Base-by-base conservation (phyloP, 139 green algal genomes). In the Yamagishiella unicocca region DNA sequence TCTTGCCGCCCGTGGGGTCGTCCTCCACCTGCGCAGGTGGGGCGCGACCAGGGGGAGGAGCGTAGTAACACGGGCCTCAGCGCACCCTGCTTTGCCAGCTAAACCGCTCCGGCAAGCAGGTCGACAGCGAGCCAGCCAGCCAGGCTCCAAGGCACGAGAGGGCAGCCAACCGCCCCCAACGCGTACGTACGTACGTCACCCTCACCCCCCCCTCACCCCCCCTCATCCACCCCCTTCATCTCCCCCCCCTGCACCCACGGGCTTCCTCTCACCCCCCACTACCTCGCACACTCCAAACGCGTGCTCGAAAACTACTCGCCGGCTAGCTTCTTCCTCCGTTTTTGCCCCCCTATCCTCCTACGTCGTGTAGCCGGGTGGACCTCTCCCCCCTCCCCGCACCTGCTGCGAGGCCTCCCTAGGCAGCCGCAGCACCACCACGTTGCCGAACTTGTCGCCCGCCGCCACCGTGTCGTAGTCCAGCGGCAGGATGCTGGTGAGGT, bases 401-500 rank as follows among this genome's bases (percentile, higher is more conserved):
- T 96, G 93, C 19, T 92, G 89, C 8, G 95, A 98, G 0, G 98
- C 82, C 35, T 99, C 97, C 43, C 91, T 45, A 2, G 96, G 96
- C 93, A 99, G 89, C 0, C 98, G 93, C 40, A 91, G 77, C 31
- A 99, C 91, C 74, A 93, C 96, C 37, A 99, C 38, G 92, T 99
- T 99, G 71, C 98, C 97, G 90, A 99, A 99, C 91, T 98, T 98
- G 92, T 99, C 98, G 8, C 86, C 97, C 31, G 90, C 94, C 9
- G 93, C 95, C 35, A 99, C 85, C 5, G 97, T 99, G 94, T 99
- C 97, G 88, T 98, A 99, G 93, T 99, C 98, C 24, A 99, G 91
- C 33, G 92, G 93, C 67, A 97, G 89, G 29, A 94, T 73, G 9
- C 92, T 74, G 0, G 96, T 97, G 42, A 99, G 64, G 95, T 98